Evolutionary conservation across 306 rosid species (phyloP), one percentile per base, ranked within the genome.

Genomic region (Aeschynomene evenia): DNA sequence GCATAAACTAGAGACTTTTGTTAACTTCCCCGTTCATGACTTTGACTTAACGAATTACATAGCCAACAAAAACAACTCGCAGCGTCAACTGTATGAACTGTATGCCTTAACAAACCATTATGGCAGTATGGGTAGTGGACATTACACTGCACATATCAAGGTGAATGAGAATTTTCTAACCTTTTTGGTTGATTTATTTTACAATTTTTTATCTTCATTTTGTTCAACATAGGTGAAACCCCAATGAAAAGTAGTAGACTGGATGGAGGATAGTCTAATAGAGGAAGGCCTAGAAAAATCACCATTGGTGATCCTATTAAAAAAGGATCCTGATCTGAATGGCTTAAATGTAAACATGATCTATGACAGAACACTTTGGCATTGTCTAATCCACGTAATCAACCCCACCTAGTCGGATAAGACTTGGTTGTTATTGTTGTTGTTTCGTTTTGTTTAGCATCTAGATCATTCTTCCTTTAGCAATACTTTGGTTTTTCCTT

Each of bases 111-210:
- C 91, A 57, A 94, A 94, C 80, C 97, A 94, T 78, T 88, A 88
- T 78, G 98, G 98, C n/a, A 83, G 96, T 65, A 90, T 94, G 98
- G 98, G 98, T 68, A 88, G 98, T 65, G 98, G 98, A 21, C 98
- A 94, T 72, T 94, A 94, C 81, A 94, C 97, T 71, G 97, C 98
- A 51, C 89, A 90, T 82, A 94, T 94, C 68, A 94, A 90, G 97
- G 99, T 91, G 77, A 71, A 71, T 55, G 59, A 39, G 42, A 61
- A 76, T 28, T 54, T 68, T n/a, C 13, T 63, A 19, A 15, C 14
- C 40, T 16, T 70, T 28, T 9, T 22, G 42, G 51, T 49, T 54
- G 51, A 57, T 74, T 55, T n/a, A n/a, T n/a, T n/a, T n/a, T n/a
- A n/a, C n/a, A n/a, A n/a, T n/a, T n/a, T n/a, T n/a, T n/a, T n/a